Evolutionary conservation across 2,329 filamentous ascomycete genomes (phyloP), one percentile per base, ranked within the genome.

Genomic region (Beauveria brongniartii): DNA sequence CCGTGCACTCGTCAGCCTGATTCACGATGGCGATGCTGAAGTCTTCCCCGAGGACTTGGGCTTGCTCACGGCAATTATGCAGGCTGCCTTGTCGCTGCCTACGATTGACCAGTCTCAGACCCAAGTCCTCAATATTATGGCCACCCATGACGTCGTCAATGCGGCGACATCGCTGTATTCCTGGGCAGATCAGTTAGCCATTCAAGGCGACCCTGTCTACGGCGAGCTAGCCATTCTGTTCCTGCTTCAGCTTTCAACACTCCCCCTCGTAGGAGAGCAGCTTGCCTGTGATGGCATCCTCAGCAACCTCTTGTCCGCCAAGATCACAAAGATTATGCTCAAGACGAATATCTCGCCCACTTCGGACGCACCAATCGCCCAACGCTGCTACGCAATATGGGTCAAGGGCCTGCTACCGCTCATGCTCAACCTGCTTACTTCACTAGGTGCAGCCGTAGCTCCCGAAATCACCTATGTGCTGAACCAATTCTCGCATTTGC

Each of bases 191-290:
- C 86, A 88, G 65, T 81, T 97, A 26, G 83, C 88, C 0, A 82
- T 88, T 41, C 83, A 88, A 61, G 85, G 87, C 30, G 93, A 97
- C 70, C 93, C 94, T 0, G 80, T 97, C 34, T 97, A 97, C 72
- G 94, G 92, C 65, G 92, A 97, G 70, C 83, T 97, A n/a, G 90
- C 90, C 68, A 82, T 96, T 46, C 81, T 92, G 28, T 95, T 97
- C 73, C 81, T 99, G 16, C 84, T 96, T 24, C 90, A 96, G 66
- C 82, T 99, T 14, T 96, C 92, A 1, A 87, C 85, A 16, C 81
- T 97, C 16, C 89, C 90, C 0, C 75, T 84, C 20, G 81, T 97
- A 56, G 93, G 94, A 3, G 93, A 97, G 71, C 89, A 94, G 64
- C 85, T 99, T 67, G 94, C 93, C 0, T 87, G 91, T 46, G 91